Conservation (phyloP, 805 yeast genomes). For the Metschnikowia drakensbergensis region DNA sequence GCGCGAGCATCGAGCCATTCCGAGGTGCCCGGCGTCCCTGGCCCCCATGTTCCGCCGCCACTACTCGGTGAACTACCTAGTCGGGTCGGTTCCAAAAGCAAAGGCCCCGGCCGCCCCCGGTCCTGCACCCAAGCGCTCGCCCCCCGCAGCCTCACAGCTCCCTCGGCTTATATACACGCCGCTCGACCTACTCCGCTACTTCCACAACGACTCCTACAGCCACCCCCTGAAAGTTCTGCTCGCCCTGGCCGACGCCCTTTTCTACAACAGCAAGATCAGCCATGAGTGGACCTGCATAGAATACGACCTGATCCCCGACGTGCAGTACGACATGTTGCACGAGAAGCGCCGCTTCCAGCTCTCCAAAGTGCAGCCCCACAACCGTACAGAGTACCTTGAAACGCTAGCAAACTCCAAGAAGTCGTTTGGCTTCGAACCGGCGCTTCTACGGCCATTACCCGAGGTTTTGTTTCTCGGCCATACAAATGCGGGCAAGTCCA, state of each 20-base stretch:
- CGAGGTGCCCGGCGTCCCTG: too few relatives aligned
- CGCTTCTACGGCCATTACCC: slow-evolving; percentile 43
- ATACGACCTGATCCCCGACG: slow-evolving; percentile 57
- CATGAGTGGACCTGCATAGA: slow-evolving; percentile 59
- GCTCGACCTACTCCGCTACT: slow-evolving; percentile 12
- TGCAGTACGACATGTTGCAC: slow-evolving; percentile 28
- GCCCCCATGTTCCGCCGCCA: background rate
- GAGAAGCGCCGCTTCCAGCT: slow-evolving; percentile 16
- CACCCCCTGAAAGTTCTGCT: slow-evolving; percentile 12
- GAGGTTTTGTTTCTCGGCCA: slow-evolving; percentile 76
- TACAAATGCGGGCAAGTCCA: slow-evolving; percentile 85
- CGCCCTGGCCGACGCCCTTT: slow-evolving; percentile 29
- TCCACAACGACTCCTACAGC: slow-evolving; percentile 7
- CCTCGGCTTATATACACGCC: slow-evolving; percentile 9
- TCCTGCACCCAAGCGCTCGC: background rate
- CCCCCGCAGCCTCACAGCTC: background rate
- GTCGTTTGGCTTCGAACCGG: slow-evolving; percentile 34
- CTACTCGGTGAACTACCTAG: background rate
- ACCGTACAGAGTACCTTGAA: too few relatives aligned
- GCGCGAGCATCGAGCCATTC: too few relatives aligned
- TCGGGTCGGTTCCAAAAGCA: background rate
- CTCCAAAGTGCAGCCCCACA: slow-evolving; percentile 19
- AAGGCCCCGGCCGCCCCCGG: background rate
- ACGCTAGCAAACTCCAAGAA: background rate
- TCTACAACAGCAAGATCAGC: slow-evolving; percentile 42